Base-by-base conservation (phyloP, 2,329 filamentous ascomycete species). In the Talaromyces sp. region DNA sequence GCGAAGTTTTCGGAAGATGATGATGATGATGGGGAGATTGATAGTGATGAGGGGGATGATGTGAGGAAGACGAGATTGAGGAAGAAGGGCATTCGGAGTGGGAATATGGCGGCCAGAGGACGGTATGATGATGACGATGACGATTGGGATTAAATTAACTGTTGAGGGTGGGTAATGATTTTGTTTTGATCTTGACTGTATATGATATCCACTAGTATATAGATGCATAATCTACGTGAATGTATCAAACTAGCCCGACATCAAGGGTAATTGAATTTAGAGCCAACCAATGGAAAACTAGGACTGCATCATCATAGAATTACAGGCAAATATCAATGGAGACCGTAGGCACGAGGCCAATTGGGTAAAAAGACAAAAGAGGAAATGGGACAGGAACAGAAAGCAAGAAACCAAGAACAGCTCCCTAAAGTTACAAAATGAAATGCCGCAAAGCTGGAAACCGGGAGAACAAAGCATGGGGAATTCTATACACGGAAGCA, bases 111-210 rank as follows among this genome's bases (percentile, higher is more conserved):
- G 17, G 14, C 27, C 9, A 37, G 47, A 17, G 47, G 47, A n/a
- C 27, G 47, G 3, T 29, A 43, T 11, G 60, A 65, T 46, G 66
- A 71, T 39, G 70, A 74, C 36, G 65, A 68, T n/a, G 72, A 74
- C 47, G 73, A 74, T 22, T 80, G 76, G 76, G 77, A 79, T 66
- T 79, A 68, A 75, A 37, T 14, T 19, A 37, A 11, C 43, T 50
- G 30, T 39, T 11, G 10, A 39, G n/a, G 16, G 9, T 11, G 36
- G 16, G 16, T 22, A n/a, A 33, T 29, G n/a, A 14, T 10, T 19
- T 39, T 39, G 10, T 16, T 19, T 39, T 27, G 24, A 27, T 9
- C 24, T 27, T 43, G 40, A 43, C 40, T 27, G n/a, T n/a, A 35
- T 40, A 20, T 22, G 29, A 47, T 42, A 37, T 44, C 45, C 16